Base-by-base conservation (phyloP, 83 land plant genomes). In the Larix sibirica region DNA sequence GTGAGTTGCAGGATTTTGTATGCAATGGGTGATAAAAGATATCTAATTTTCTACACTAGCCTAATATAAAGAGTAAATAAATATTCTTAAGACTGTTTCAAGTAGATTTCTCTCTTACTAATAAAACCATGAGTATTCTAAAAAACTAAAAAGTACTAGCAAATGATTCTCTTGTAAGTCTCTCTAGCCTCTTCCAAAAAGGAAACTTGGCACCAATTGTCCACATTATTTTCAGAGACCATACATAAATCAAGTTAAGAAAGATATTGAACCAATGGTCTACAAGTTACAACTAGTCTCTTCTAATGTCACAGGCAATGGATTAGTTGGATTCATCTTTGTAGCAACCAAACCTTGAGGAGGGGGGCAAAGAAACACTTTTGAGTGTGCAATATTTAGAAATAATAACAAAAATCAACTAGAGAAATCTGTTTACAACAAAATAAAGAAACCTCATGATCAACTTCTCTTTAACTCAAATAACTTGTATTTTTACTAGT, bases 311-410 rank as follows among this genome's bases (percentile, higher is more conserved):
- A 62, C 87, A 62, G 96, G 87, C 16, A 98, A 87, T 47, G 74
- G 84, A 58, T 91, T 96, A 65, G 88, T 91, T 73, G 99, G 99
- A 85, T 92, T 94, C 68, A 91, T 89, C 85, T 96, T 96, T 36
- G 98, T 96, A 4, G 94, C 95, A 84, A 95, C 90, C 73, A 98
- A 94, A 56, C 99, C 99, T 23, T 92, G 87, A 54, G 96, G 91
- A 40, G 99, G 98, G 47, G 98, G 98, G 94, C 0, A 28, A 28
- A 98, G 17, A 77, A 62, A 60, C 84, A 87, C 82, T 98, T 89
- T 84, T 90, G 93, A 76, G 99, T 96, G 17, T 88, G 90, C 44
- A 96, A 81, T 63, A 92, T 28, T 95, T 98, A 84, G n/a, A 90
- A 9, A 5, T 5, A 86, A 54, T 1, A 6, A 79, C 4, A 83